Percentiles rank a stretch among this genome's conserved stretches.
phyloP scores from a whole-genome alignment of 2,329 filamentous ascomycete genomes.

The Raffaelea deltoideospora region DNA sequence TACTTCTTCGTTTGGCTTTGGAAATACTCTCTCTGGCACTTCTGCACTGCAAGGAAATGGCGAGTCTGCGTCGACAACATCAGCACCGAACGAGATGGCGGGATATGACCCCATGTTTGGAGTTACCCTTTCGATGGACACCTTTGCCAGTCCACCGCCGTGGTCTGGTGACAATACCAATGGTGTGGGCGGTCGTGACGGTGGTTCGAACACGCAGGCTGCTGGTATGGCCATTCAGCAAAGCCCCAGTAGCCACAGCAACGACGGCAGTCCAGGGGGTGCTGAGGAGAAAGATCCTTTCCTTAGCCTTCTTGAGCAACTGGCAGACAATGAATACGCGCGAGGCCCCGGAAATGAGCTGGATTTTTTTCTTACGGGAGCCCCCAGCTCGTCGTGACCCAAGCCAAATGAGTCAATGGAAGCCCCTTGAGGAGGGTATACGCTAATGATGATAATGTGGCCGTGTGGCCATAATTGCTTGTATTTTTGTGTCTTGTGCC shows the following conservation, averaged over 20 bases:
- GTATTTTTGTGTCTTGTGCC: too few species aligned
- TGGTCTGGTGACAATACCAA: conserved; percentile 31
- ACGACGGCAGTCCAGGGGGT: conserved; percentile 29
- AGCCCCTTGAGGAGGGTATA: too few species aligned
- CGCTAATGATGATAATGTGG: too few species aligned
- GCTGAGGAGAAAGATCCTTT: conserved; percentile 68
- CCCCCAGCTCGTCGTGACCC: conserved; percentile 2
- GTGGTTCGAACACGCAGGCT: conserved; percentile 6
- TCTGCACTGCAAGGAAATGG: too few species aligned
- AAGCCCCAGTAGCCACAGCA: conserved; percentile 33
- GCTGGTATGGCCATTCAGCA: conserved; percentile 13
- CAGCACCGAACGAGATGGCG: conserved; percentile 16
- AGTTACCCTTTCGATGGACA: conserved; percentile 34
- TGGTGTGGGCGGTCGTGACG: too few species aligned
- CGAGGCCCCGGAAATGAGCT: conserved; percentile 57
- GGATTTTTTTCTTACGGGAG: conserved; percentile 53
- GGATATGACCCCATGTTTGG: conserved; percentile 47
- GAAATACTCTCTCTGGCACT: too few species aligned
- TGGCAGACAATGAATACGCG: conserved; percentile 65
- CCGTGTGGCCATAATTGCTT: too few species aligned
- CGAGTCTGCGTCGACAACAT: too few species aligned
- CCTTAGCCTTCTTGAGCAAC: conserved; percentile 60
- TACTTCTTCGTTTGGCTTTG: too few species aligned
- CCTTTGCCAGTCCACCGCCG: conserved; percentile 33
- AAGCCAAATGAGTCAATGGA: too few species aligned